Base-by-base conservation (phyloP, 371 early-diverging fungal genomes). In the Mucor lusitanicus region DNA sequence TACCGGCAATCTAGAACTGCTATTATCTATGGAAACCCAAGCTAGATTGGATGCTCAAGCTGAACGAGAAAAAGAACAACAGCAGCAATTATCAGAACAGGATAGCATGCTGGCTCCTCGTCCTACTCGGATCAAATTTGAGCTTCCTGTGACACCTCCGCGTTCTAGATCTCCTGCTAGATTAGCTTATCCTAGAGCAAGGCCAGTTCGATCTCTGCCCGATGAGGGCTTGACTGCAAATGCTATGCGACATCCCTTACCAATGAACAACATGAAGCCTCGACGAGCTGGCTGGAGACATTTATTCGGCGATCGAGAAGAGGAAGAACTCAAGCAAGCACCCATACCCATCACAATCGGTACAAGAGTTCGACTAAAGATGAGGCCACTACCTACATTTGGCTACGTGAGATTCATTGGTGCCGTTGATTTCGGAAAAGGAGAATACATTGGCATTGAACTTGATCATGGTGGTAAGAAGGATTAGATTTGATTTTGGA, bases 381-480 rank as follows among this genome's bases (percentile, higher is more conserved):
- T 67, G 27, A 69, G 77, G 32, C 74, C 74, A 6, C 42, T 72
- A 3, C 74, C 72, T 56, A 74, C 72, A 6, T 71, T 74, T 69
- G 77, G 74, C 1, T 63, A 69, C 65, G 77, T 77, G 1, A 54
- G 61, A 32, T 77, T 58, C 30, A 67, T 77, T 48, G 77, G 77
- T 19, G 69, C 66, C 8, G 77, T 80, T 7, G 62, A 65, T 7
- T 79, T 78, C 63, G 78, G 74, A 19, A 71, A 75, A 44, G 84
- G 80, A 3, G 71, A 70, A 68, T 72, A 65, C 61, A 60, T 71
- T 61, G 77, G 77, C 11, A 65, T 77, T 35, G 77, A 77, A 61
- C 67, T 77, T 11, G 74, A 77, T 61, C 67, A 69, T 33, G 63
- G 77, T 57, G 77, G 77, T 77, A 69, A 69, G 44, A 42, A 27